These are phyloP conservation scores for Dipodascopsis uninucleata DNA, from an alignment of 805 yeast genomes.

Conservation along the genomic window DNA sequence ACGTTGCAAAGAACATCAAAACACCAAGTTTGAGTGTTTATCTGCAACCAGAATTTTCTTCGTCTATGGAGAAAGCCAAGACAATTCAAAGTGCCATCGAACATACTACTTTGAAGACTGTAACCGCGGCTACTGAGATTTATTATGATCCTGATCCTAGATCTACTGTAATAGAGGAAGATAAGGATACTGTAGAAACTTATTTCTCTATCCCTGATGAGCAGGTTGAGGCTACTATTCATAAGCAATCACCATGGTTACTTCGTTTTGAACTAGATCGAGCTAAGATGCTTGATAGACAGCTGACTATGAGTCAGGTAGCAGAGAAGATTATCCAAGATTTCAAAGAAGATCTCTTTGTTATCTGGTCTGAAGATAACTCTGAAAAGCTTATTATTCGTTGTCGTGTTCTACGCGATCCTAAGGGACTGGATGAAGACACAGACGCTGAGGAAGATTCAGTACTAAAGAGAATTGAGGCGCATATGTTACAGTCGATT, in stretches of 20 bases:
- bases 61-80: slow-evolving; percentile 91
- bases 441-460: slow-evolving; percentile 91
- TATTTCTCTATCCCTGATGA: slow-evolving; percentile 98
- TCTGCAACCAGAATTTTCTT: slow-evolving; percentile 71
- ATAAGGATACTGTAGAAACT: slow-evolving; percentile 93
- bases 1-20: slow-evolving; percentile 96
- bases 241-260: slow-evolving; percentile 97
- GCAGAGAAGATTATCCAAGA: slow-evolving; percentile 91
- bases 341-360: slow-evolving; percentile 92
- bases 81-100: slow-evolving; percentile 94
- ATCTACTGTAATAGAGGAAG: slow-evolving; percentile 93
- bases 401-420: slow-evolving; percentile 97
- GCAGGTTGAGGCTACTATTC: slow-evolving; percentile 88
- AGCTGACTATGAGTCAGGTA: slow-evolving; percentile 95
- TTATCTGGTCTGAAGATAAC: slow-evolving; percentile 98
- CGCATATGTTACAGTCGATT: slow-evolving; percentile 92
- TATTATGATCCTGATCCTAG: slow-evolving; percentile 98
- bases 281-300: slow-evolving; percentile 98
- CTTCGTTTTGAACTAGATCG: slow-evolving; percentile 95
- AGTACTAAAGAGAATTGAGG: slow-evolving; percentile 88
- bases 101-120: slow-evolving; percentile 90
- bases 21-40: slow-evolving; percentile 99
- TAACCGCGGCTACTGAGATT: slow-evolving; percentile 95
- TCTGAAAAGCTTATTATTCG: slow-evolving; percentile 95
- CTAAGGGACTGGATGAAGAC: slow-evolving; percentile 87